Percentiles rank a stretch among this genome's conserved stretches.
Conservation (phyloP, 495 filamentous ascomycete genomes). For the Penicillium turbatum region DNA sequence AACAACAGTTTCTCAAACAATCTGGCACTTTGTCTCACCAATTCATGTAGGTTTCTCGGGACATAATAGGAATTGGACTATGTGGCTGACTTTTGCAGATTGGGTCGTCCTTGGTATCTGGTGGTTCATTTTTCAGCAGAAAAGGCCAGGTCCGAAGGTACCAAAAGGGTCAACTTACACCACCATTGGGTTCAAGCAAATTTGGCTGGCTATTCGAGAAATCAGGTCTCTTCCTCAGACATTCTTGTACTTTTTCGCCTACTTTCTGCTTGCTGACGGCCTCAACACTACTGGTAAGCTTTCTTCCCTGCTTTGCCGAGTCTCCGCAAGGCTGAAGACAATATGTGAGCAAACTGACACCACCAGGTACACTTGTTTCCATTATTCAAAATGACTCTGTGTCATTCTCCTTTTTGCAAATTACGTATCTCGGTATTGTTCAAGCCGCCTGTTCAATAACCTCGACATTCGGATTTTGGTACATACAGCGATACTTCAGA, state of each 20-base stretch:
- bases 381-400: conserved; percentile 48
- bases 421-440: conserved; percentile 47
- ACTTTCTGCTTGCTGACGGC: conserved; percentile 48
- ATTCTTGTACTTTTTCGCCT: conserved; percentile 44
- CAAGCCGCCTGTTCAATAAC: conserved; percentile 43
- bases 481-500: conserved; percentile 46
- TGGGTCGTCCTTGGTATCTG: conserved; percentile 48
- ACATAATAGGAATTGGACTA: neutral
- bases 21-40: conserved; percentile 44
- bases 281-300: conserved; percentile 45
- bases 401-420: conserved; percentile 46
- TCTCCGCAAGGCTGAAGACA: too few species aligned
- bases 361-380: conserved; percentile 37
- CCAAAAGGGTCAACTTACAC: conserved; percentile 43
- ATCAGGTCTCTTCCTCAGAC: conserved; percentile 43
- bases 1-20: conserved; percentile 42
- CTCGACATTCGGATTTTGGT: conserved; percentile 50
- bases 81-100: conserved; percentile 21
- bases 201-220: conserved; percentile 42
- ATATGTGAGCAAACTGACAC: neutral
- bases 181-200: conserved; percentile 47
- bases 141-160: conserved; percentile 41
- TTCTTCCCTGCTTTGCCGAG: too few species aligned
- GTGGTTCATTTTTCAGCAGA: conserved; percentile 52
- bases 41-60: conserved; percentile 31